Base-by-base conservation (phyloP, 352 stramenopile genomes). In the Phytophthora cajani region DNA sequence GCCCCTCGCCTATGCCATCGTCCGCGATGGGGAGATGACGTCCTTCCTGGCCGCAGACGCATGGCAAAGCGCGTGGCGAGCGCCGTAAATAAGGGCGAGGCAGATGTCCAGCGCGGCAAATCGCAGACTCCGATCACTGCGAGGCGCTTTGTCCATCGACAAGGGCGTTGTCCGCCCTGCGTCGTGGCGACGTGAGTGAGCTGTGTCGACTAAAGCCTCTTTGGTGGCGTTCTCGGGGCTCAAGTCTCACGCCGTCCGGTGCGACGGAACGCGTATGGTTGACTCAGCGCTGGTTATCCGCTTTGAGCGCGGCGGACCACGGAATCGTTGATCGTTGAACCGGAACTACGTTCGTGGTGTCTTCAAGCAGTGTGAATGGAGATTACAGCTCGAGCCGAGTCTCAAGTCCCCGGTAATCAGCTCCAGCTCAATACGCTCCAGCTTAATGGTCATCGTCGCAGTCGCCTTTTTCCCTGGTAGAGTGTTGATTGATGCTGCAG, bases 101-200 rank as follows among this genome's bases (percentile, higher is more conserved):
- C 42, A 69, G 19, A 69, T 69, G 53, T 32, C 62, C 23, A 21
- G 44, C 0, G 7, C 60, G 52, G 50, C 60, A 61, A 61, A 66
- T 66, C 59, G 21, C 16, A 10, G 42, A 21, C 58, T 3, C 17
- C 51, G 23, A 38, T 16, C 12, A 30, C 27, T 30, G 51, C 25
- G 16, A 40, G 36, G 36, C 38, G 38, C 38, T 44, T 44, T 44
- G 38, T 44, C 38, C 36, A 42, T 42, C 36, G 36, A 44, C 11
- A 44, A 14, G 36, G 36, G 11, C 36, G 36, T 44, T 44, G 36
- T 44, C 36, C 11, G 36, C 36, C 38, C 38, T 44, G 12, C 12
- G 38, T 44, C 12, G 38, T 44, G 38, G 38, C 38, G 5, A n/a
- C 38, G 38, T 32, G 27, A 32, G 27, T 16, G 36, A 44, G 10